phyloP scores from a whole-genome alignment of 176 grass and related monocot species.

The Thalia dealbata region DNA sequence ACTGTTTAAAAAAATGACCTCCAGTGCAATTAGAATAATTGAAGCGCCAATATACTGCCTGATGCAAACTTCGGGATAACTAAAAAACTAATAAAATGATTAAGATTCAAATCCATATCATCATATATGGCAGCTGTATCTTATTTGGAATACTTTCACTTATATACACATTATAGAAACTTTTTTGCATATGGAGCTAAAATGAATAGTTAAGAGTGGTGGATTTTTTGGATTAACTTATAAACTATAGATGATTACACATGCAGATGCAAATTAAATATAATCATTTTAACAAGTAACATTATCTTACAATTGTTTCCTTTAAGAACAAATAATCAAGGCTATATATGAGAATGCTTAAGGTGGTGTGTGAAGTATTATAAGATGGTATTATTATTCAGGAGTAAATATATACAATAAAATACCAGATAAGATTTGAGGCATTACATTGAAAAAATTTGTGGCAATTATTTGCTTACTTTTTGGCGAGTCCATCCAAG shows the following conservation, averaged over 20 bases:
- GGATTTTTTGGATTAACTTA: background rate
- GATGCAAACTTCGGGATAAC: conserved; percentile 1
- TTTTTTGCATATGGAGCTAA: background rate
- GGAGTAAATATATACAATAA: too few relatives aligned
- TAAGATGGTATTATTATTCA: too few relatives aligned
- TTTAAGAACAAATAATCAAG: too few relatives aligned
- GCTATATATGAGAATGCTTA: background rate
- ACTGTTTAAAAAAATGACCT: background rate
- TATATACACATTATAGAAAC: background rate
- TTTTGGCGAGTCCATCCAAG: conserved; percentile 97
- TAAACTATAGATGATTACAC: background rate
- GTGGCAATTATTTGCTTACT: conserved; percentile 26
- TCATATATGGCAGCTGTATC: background rate
- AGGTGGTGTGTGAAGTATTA: background rate
- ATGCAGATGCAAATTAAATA: background rate
- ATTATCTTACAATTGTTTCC: background rate
- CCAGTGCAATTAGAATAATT: background rate
- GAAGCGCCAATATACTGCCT: background rate
- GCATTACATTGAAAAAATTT: background rate
- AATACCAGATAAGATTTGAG: background rate
- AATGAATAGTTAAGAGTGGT: background rate
- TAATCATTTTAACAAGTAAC: background rate
- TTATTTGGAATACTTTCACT: background rate
- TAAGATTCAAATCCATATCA: background rate
- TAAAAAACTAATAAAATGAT: background rate